Percentiles rank a stretch among this genome's conserved stretches.
phyloP scores from a whole-genome alignment of 306 rosid genomes.

The Rosa multiflora region DNA sequence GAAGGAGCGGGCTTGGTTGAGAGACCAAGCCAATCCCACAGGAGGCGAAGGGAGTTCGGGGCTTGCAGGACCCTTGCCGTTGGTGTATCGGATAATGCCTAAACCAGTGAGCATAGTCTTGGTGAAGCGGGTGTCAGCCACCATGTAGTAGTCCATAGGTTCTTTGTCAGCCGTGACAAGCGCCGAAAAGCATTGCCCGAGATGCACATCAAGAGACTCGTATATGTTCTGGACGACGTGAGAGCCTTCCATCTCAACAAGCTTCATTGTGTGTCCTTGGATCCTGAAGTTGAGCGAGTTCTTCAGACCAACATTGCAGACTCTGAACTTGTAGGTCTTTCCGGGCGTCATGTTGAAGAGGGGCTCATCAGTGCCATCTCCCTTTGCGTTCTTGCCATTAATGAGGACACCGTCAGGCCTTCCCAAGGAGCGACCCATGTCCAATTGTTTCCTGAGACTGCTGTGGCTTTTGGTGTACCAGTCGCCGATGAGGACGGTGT shows the following conservation, averaged over 20 bases:
- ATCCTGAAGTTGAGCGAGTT: constrained; percentile 60
- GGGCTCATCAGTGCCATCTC: constrained; percentile 51
- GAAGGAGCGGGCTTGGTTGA: constrained; percentile 60
- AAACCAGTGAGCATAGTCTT: constrained; percentile 28
- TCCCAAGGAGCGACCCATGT: constrained; percentile 46
- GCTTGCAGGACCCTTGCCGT: constrained; percentile 47
- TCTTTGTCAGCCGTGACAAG: constrained; percentile 54
- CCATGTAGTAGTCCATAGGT: constrained; percentile 57
- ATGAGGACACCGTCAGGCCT: constrained; percentile 55
- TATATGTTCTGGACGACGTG: constrained; percentile 60
- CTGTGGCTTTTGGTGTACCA: constrained; percentile 65
- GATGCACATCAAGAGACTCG: constrained; percentile 58
- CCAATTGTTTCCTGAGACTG: constrained; percentile 37
- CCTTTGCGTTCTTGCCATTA: constrained; percentile 55
- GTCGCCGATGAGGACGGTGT: constrained; percentile 63
- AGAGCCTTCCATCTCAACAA: constrained; percentile 72
- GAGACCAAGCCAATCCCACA: constrained; percentile 66
- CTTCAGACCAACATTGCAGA: constrained; percentile 66
- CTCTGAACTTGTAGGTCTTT: constrained; percentile 57
- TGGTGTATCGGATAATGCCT: constrained; percentile 44
- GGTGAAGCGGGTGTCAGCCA: constrained; percentile 61
- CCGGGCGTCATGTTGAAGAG: constrained; percentile 61
- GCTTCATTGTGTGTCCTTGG: constrained; percentile 51
- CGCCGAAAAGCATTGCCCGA: constrained; percentile 53
- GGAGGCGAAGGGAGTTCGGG: constrained; percentile 47